These are phyloP conservation scores for Metarhizium album DNA, from an alignment of 2,329 filamentous ascomycete genomes.

Conservation along the genomic window DNA sequence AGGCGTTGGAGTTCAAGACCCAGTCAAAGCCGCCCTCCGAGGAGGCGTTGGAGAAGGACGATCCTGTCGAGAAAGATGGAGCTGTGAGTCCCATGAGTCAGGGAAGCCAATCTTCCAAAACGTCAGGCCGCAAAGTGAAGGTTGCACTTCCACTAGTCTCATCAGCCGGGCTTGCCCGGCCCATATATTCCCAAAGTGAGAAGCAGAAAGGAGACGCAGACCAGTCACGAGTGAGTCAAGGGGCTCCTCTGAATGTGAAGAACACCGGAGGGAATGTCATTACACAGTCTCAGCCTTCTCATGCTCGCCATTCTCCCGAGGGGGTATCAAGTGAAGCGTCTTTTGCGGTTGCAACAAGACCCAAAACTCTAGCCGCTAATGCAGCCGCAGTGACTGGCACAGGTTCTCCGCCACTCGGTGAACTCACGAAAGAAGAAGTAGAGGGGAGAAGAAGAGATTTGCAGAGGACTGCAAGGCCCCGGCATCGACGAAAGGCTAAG, in stretches of 20 bases:
- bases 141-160: constrained; percentile 12
- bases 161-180: not conserved
- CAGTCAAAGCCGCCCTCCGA: constrained; percentile 21
- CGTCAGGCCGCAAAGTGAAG: constrained; percentile 8
- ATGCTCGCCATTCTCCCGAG: not conserved
- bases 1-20: constrained; percentile 4
- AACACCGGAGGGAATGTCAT: not conserved
- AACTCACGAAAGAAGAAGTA: constrained; percentile 21
- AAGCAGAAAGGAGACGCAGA: not conserved
- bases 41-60: constrained; percentile 12
- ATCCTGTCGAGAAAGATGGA: not conserved
- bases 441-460: constrained; percentile 20
- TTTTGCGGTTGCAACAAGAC: not conserved
- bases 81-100: constrained; percentile 6
- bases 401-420: constrained; percentile 10
- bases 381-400: not conserved
- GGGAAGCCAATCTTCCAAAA: not conserved
- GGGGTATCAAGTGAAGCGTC: not conserved
- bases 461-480: constrained; percentile 24
- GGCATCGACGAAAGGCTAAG: constrained; percentile 13
- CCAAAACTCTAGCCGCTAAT: not conserved
- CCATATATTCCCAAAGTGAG: not conserved
- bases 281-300: not conserved
- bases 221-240: not conserved
- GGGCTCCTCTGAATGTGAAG: not conserved